phyloP scores from a whole-genome alignment of 345 rosid genomes.

The Arabis alpina region DNA sequence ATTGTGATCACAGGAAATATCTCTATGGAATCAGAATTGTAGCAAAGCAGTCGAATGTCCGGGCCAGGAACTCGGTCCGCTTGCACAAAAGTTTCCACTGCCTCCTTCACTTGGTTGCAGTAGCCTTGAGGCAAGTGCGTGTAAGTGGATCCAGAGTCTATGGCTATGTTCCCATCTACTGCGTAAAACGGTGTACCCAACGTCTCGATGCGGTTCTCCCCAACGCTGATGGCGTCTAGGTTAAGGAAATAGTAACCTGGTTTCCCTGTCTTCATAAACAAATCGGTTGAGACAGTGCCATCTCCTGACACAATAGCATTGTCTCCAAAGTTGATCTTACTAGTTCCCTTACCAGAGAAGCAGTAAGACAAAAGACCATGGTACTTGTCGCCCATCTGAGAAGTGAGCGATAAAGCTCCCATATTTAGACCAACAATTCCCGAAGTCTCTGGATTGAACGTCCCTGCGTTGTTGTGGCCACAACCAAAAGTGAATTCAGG shows the following conservation, averaged over 20 bases:
- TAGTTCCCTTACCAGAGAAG: conserved; percentile 10
- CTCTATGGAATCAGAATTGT: neutral
- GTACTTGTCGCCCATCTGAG: neutral
- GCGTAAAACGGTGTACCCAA: conserved; percentile 20
- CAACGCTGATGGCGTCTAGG: conserved; percentile 26
- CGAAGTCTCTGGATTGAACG: neutral
- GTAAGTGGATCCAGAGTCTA: no score
- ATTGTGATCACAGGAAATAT: neutral
- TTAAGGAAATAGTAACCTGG: neutral
- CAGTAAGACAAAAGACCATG: conserved; percentile 14
- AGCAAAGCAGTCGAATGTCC: neutral
- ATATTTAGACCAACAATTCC: conserved; percentile 19
- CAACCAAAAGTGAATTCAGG: neutral
- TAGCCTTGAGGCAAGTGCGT: neutral
- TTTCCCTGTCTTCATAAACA: neutral
- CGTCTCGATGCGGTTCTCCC: neutral
- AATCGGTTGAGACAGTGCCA: neutral
- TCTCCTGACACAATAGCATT: conserved; percentile 22
- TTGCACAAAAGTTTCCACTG: conserved; percentile 1
- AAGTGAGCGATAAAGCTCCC: neutral
- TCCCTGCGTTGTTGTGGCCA: neutral
- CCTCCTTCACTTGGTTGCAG: neutral
- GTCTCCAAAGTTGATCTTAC: conserved; percentile 18
- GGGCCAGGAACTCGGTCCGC: neutral
- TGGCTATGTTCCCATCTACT: neutral